These are phyloP conservation scores for Penicillium concentricum DNA, from an alignment of 2,329 filamentous ascomycete species.

Conservation along the genomic window DNA sequence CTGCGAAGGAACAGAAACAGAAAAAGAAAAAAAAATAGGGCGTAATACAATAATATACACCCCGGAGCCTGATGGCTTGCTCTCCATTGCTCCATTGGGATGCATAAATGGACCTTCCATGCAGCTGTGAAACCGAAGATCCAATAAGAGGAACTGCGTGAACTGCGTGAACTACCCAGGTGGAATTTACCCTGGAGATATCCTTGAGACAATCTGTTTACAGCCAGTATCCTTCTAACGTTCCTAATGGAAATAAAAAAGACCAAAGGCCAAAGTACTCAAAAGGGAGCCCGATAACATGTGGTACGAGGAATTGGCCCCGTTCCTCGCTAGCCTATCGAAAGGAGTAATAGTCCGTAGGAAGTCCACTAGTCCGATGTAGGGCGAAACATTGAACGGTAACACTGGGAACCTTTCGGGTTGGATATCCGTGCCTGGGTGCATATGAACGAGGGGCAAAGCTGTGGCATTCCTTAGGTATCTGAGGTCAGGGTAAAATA, in stretches of 20 bases:
- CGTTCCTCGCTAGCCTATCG: not conserved
- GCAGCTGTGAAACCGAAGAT: constrained; percentile 13
- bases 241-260: too few relatives aligned
- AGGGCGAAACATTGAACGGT: constrained; percentile 3
- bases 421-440: constrained; percentile 13
- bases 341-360: constrained; percentile 1
- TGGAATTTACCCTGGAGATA: not conserved
- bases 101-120: constrained; percentile 14
- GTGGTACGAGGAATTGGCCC: constrained; percentile 4
- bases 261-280: not conserved
- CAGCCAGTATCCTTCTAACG: too few relatives aligned
- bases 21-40: not conserved
- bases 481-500: not conserved
- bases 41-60: not conserved
- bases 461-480: constrained; percentile 14
- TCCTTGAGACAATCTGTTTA: too few relatives aligned
- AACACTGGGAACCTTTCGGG: constrained; percentile 3
- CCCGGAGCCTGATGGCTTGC: constrained; percentile 4
- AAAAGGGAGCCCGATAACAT: not conserved
- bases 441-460: constrained; percentile 24
- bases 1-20: not conserved
- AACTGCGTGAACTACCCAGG: not conserved
- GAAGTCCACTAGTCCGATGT: constrained; percentile 4
- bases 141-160: constrained; percentile 4
- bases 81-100: constrained; percentile 7